Evolutionary conservation across 352 stramenopile species (phyloP).

Genomic region (Phytopythium montanum): DNA sequence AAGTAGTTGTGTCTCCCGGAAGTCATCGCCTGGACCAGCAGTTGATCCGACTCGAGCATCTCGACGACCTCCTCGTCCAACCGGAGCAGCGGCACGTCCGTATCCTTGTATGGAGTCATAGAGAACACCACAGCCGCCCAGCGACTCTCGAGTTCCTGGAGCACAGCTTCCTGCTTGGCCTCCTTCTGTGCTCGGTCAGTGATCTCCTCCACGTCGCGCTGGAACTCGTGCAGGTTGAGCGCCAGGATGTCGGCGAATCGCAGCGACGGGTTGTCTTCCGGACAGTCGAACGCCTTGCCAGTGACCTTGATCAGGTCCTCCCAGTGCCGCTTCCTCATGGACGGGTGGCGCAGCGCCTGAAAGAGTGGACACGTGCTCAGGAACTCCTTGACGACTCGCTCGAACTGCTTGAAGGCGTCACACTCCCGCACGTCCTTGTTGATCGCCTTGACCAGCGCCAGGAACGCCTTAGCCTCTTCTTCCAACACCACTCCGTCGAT

Average conservation of each 20-base stretch:
- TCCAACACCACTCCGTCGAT: constrained; percentile 91
- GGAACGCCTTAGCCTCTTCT: constrained; percentile 89
- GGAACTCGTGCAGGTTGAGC: constrained; percentile 74
- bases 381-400: constrained; percentile 72
- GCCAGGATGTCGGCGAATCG: constrained; percentile 82
- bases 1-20: constrained; percentile 70
- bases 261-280: constrained; percentile 58
- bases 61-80: constrained; percentile 93
- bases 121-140: constrained; percentile 74
- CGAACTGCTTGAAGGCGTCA: constrained; percentile 89
- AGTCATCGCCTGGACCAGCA: constrained; percentile 93
- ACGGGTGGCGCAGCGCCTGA: constrained; percentile 70
- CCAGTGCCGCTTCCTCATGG: constrained; percentile 75
- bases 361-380: constrained; percentile 75
- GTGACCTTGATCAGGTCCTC: constrained; percentile 58
- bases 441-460: constrained; percentile 86
- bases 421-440: constrained; percentile 89
- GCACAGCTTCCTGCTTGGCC: constrained; percentile 84
- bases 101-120: constrained; percentile 88
- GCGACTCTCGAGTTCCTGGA: constrained; percentile 73
- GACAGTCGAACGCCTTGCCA: constrained; percentile 53
- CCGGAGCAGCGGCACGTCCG: constrained; percentile 78
- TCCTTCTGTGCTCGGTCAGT: constrained; percentile 91
- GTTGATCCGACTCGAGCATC: constrained; percentile 93
- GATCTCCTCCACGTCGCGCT: constrained; percentile 89